A percentile compares a stretch with the other conserved stretches of the same genome.
Conservation (phyloP, 2,329 filamentous ascomycete genomes). For the Myriosclerotinia duriaeana region DNA sequence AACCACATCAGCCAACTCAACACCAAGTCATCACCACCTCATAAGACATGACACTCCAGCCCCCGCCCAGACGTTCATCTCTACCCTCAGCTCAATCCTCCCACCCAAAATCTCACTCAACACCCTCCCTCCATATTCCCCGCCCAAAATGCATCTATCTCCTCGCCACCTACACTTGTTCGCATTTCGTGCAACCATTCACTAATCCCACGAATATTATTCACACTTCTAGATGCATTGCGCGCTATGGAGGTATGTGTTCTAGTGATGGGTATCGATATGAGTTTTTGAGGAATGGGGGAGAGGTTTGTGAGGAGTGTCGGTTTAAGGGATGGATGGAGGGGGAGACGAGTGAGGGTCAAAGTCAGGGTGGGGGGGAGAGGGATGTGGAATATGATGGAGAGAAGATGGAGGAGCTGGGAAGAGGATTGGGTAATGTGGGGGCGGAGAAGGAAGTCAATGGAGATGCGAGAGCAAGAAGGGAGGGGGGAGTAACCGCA, state of each 20-base stretch:
- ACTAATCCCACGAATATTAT: constrained; percentile 1
- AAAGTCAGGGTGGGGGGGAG: not conserved
- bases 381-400: too few species aligned
- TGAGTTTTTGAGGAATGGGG: not conserved
- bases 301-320: not conserved
- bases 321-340: not conserved
- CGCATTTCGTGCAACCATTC: not conserved
- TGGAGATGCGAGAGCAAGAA: fast-evolving
- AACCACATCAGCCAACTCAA: not conserved
- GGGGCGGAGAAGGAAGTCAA: too few species aligned
- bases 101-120: not conserved
- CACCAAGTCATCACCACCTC: not conserved
- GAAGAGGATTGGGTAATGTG: not conserved
- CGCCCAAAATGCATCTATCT: constrained; percentile 6
- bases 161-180: not conserved
- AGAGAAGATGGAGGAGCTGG: not conserved
- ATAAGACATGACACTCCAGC: not conserved
- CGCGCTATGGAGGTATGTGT: not conserved
- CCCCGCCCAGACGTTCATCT: not conserved
- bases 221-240: not conserved
- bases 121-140: too few species aligned
- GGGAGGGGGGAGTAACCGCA: fast-evolving
- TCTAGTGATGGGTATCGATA: constrained; percentile 8
- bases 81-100: not conserved
- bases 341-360: not conserved